These are phyloP conservation scores for Colletotrichum navitas DNA, from an alignment of 2,329 filamentous ascomycete genomes.

Conservation along the genomic window DNA sequence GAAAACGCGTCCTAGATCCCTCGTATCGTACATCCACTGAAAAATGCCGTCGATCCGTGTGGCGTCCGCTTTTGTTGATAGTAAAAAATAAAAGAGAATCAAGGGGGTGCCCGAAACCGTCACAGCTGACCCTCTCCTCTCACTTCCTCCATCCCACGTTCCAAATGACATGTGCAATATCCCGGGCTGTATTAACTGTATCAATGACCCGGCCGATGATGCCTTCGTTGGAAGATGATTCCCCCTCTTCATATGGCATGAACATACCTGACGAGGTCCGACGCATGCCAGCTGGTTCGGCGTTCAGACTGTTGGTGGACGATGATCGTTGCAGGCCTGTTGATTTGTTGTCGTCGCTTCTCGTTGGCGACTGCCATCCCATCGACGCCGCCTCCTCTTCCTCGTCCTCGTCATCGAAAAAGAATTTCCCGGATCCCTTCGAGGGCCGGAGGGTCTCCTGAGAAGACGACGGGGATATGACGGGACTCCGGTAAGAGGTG, in stretches of 20 bases:
- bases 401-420: conserved; percentile 70
- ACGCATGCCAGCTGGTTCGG: conserved; percentile 73
- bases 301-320: conserved; percentile 63
- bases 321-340: conserved; percentile 59
- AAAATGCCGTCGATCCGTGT: conserved; percentile 22
- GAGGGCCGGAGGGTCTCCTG: conserved; percentile 84
- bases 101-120: not conserved
- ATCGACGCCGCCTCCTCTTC: conserved; percentile 62
- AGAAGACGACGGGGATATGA: conserved; percentile 80
- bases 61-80: conserved; percentile 5
- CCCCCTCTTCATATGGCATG: conserved; percentile 86
- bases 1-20: not conserved
- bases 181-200: conserved; percentile 79
- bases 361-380: conserved; percentile 43
- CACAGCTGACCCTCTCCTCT: conserved; percentile 37
- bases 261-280: conserved; percentile 91
- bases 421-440: conserved; percentile 73
- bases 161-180: conserved; percentile 79
- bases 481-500: conserved; percentile 61
- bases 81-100: not conserved
- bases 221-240: conserved; percentile 70
- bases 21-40: conserved; percentile 34
- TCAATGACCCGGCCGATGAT: conserved; percentile 85
- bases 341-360: conserved; percentile 43
- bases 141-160: conserved; percentile 75